Evolutionary conservation across 1,284 basidiomycete genomes (phyloP).

Genomic region (Cerrena zonata): DNA sequence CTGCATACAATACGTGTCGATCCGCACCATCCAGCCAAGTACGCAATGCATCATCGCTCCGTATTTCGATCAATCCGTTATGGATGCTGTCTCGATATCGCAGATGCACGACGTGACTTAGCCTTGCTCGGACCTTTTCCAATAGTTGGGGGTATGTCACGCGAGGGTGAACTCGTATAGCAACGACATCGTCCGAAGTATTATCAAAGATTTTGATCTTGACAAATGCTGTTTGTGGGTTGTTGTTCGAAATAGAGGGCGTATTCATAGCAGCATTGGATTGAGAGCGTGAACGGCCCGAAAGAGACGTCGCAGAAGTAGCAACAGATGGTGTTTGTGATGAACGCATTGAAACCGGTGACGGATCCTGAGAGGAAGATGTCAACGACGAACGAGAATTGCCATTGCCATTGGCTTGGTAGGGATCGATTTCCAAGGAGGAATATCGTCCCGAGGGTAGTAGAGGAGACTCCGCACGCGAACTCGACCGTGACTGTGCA

Average conservation of each 20-base stretch:
- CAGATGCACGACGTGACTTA: conserved; percentile 67
- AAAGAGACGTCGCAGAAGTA: conserved; percentile 30
- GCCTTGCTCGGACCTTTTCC: conserved; percentile 82
- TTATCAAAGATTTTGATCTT: conserved; percentile 98
- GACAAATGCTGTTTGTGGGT: conserved; percentile 79
- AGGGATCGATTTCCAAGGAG: conserved; percentile 23
- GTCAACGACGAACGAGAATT: conserved; percentile 24
- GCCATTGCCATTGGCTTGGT: conserved; percentile 19
- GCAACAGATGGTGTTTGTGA: conserved; percentile 41
- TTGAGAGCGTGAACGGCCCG: conserved; percentile 48
- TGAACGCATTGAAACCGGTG: conserved; percentile 42
- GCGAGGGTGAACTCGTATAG: conserved; percentile 93
- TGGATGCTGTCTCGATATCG: conserved; percentile 71
- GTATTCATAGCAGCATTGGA: conserved; percentile 51
- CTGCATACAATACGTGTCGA: conserved; percentile 85
- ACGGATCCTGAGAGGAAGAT: conserved; percentile 32
- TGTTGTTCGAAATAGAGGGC: conserved; percentile 68
- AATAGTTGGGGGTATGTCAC: conserved; percentile 83
- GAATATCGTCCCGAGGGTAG: conserved; percentile 21
- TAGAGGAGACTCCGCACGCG: conserved; percentile 43
- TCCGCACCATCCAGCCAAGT: conserved; percentile 82
- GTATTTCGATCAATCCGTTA: conserved; percentile 60
- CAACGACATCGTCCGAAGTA: conserved; percentile 88
- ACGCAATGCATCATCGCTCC: conserved; percentile 66
- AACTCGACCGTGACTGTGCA: conserved; percentile 32